Evolutionary conservation across 108 stramenopile genomes (phyloP), one percentile per base, ranked within the genome.

Genomic region (Fragilaria crotonensis): DNA sequence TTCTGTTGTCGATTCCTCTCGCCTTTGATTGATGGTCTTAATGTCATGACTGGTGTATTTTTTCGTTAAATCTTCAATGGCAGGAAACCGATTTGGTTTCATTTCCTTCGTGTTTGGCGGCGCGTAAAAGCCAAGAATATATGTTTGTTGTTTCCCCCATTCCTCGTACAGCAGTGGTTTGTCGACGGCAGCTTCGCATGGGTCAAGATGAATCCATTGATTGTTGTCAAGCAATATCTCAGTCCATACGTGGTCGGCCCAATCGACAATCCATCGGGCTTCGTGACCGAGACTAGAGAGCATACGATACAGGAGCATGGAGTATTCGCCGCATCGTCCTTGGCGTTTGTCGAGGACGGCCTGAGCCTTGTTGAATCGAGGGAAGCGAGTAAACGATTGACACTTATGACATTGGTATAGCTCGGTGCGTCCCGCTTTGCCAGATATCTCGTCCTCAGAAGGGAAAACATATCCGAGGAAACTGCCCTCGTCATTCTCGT

Each of bases 221-320:
- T 23, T 18, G 33, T 51, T 59, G n/a, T 57, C 60, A 20, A 75
- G 19, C 45, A 55, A 36, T 17, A 72, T 55, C 54, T 84, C 83
- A 5, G 70, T 78, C 83, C 83, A 84, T 18, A 84, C 79, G 60
- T 84, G 83, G 67, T 84, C 83, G 11, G 75, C 67, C 83, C 83
- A 84, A 65, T 84, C 83, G 11, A 84, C 79, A 20, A 80, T 69
- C 83, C 83, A 84, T 60, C 83, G 61, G 23, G 67, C 48, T 14
- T 79, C 60, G 45, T 74, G 74, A 4, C 77, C 77, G 21, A 78
- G 36, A 0, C 72, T 63, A 31, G 78, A 75, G 4, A 84, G 48
- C 32, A 84, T 68, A 23, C 78, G 72, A 45, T 68, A 84, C 22
- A 84, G 49, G 36, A 84, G 52, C 70, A 84, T 75, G 21, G 66